These are phyloP conservation scores for Pseudoturritis turrita DNA, from an alignment of 345 rosid species.

Conservation along the genomic window DNA sequence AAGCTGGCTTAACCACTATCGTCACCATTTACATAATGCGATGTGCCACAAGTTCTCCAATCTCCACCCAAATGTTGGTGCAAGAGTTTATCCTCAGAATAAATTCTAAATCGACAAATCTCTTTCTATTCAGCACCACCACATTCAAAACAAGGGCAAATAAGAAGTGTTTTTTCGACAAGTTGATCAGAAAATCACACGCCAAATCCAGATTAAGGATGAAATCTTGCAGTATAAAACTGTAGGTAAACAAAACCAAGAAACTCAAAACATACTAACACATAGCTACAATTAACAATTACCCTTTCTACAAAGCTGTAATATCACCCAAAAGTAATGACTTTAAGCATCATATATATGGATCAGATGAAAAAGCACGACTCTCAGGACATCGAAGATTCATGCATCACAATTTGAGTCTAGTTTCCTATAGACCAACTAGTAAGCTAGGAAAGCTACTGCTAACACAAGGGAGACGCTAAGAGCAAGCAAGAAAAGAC, in stretches of 20 bases:
- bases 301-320: neutral
- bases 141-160: slow-evolving; percentile 1
- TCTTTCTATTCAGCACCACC: neutral
- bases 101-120: neutral
- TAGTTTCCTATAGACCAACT: neutral
- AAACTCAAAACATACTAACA: neutral
- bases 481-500: neutral
- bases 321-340: neutral
- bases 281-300: neutral
- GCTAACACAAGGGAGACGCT: neutral
- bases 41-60: neutral
- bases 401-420: neutral
- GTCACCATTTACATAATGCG: neutral
- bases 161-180: neutral
- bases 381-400: neutral
- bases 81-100: neutral
- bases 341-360: neutral
- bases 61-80: neutral
- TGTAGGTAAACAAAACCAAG: neutral
- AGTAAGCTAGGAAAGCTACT: neutral
- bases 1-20: neutral
- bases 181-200: neutral
- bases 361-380: neutral
- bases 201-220: neutral
- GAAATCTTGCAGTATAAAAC: neutral